Conservation (phyloP, 2,329 filamentous ascomycete genomes). For the Karstenula rhodostoma region DNA sequence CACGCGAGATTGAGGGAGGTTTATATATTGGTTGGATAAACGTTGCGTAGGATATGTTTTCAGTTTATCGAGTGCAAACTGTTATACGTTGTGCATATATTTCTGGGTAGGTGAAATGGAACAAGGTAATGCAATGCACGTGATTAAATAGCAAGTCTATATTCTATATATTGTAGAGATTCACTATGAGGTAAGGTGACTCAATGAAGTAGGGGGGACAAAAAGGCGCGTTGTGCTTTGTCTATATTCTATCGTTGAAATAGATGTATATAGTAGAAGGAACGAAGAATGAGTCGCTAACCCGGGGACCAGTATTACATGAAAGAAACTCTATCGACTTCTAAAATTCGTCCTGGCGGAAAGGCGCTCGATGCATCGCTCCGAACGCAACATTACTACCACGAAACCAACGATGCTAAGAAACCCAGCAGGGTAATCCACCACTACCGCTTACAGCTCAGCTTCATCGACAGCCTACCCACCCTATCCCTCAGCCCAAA, state of each 20-base stretch:
- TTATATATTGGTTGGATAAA: not conserved
- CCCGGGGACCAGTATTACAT: not conserved
- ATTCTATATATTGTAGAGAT: too few relatives aligned
- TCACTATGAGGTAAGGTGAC: too few relatives aligned
- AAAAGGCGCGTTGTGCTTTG: too few relatives aligned
- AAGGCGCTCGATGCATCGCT: not conserved
- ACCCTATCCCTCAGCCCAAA: conserved; percentile 6
- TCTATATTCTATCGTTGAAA: not conserved
- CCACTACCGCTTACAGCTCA: conserved; percentile 4
- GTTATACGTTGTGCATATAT: not conserved
- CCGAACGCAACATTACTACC: not conserved
- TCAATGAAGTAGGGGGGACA: too few relatives aligned
- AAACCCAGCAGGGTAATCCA: not conserved
- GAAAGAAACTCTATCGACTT: not conserved
- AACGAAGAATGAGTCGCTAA: not conserved
- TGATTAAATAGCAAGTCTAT: not conserved
- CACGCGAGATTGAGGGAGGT: not conserved
- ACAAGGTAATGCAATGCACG: not conserved
- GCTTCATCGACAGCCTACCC: not conserved
- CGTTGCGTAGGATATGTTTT: not conserved
- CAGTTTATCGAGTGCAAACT: not conserved
- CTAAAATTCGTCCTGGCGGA: not conserved
- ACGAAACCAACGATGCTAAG: not conserved
- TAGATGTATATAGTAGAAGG: not conserved
- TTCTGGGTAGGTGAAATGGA: not conserved